Evolutionary conservation across 1,139 yeast species (phyloP), one percentile per base, ranked within the genome.

Genomic region (Pichia sp.): DNA sequence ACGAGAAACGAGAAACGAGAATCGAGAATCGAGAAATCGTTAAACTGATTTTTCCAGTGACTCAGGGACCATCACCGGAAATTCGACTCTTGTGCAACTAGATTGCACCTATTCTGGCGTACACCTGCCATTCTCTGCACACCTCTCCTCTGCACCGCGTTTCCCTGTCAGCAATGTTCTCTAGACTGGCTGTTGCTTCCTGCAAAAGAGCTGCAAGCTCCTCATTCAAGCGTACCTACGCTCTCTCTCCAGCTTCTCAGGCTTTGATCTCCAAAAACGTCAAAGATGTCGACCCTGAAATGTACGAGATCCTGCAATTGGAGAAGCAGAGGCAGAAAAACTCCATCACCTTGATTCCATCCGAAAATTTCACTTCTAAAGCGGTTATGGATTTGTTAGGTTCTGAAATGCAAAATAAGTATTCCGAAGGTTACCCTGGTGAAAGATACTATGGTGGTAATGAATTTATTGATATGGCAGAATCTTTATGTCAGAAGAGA

Each of bases 351-450:
- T 74, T 89, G 63, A 89, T 89, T 62, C 95, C 97, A 31, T 83
- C 95, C 26, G 97, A 89, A 65, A 89, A 89, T 67, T 86, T 88
- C 69, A 89, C 97, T 42, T 85, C 96, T 38, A 82, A 79, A 61
- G 88, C 96, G 19, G 97, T 89, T 23, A 84, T 89, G 80, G 95
- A 89, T 59, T 74, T 89, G 39, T 74, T 89, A 58, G 96, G 97
- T 45, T 83, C 96, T 17, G 95, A 86, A 65, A 86, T 89, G 95
- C 93, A 86, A 67, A 89, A 89, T 75, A 89, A 89, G 72, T 89
- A 89, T 68, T 86, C 96, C n/a, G 97, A 89, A 68, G 96, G 96
- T 46, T 89, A 89, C 67, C 97, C 97, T 38, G 96, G 96, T 49
- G 96, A 88, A 57, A 79, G 97, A 63, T 89, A 89, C 69, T 89